These are phyloP conservation scores for Hanseniaspora clermontiae DNA, from an alignment of 805 yeast species.

Conservation along the genomic window DNA sequence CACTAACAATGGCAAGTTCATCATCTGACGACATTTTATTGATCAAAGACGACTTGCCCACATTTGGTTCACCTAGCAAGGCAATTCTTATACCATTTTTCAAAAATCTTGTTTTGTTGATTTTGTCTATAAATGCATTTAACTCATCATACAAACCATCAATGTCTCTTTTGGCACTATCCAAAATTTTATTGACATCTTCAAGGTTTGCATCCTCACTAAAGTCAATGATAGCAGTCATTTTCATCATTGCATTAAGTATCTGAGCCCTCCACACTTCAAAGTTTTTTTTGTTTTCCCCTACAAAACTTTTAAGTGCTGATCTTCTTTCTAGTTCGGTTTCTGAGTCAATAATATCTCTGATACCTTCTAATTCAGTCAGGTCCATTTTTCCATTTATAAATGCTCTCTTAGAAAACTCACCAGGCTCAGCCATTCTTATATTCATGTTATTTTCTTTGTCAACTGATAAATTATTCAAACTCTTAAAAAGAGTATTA, in stretches of 20 bases:
- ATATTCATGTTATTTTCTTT: slow-evolving; percentile 33
- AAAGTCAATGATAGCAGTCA: slow-evolving; percentile 86
- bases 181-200: slow-evolving; percentile 43
- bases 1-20: slow-evolving; percentile 83
- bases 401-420: slow-evolving; percentile 78
- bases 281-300: slow-evolving; percentile 46
- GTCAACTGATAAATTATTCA: slow-evolving; percentile 38
- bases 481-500: slow-evolving; percentile 50
- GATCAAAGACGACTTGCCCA: slow-evolving; percentile 82
- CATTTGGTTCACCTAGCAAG: slow-evolving; percentile 85
- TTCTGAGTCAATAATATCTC: slow-evolving; percentile 83
- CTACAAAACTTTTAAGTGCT: slow-evolving; percentile 61
- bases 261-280: slow-evolving; percentile 54
- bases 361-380: slow-evolving; percentile 81
- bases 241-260: slow-evolving; percentile 52
- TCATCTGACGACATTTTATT: slow-evolving; percentile 55
- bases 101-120: slow-evolving; percentile 48
- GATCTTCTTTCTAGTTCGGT: slow-evolving; percentile 77
- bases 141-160: slow-evolving; percentile 35
- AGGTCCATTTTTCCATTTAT: slow-evolving; percentile 72
- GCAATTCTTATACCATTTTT: slow-evolving; percentile 61
- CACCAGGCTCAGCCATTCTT: slow-evolving; percentile 85
- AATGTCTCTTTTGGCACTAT: slow-evolving; percentile 36
- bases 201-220: slow-evolving; percentile 86
- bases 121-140: slow-evolving; percentile 30